A percentile compares a stretch with the other conserved stretches of the same genome.
Evolutionary conservation across 768 basidiomycete species (phyloP).

Genomic region (Amanita jacksonii): DNA sequence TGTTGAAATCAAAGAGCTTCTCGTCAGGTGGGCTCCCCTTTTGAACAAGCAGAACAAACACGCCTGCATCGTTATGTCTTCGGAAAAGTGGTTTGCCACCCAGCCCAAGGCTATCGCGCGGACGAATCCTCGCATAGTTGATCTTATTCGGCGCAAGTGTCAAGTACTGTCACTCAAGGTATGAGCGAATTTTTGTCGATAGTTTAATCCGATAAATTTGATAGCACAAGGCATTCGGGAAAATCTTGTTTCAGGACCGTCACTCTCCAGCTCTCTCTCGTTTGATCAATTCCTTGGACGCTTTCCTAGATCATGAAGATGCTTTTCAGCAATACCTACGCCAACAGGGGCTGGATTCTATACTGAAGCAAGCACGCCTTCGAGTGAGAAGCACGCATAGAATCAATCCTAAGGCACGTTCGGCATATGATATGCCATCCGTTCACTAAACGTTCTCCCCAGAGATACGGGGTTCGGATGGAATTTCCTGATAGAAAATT

Average conservation of each 20-base stretch:
- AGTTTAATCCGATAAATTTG: too few species aligned
- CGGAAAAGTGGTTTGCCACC: slow-evolving; percentile 26
- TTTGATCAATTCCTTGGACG: slow-evolving; percentile 28
- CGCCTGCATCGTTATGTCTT: slow-evolving; percentile 29
- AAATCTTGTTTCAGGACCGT: slow-evolving; percentile 19
- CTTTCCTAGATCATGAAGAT: slow-evolving; percentile 29
- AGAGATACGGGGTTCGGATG: slow-evolving; percentile 28
- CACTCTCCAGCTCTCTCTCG: slow-evolving; percentile 27
- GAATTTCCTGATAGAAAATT: slow-evolving; percentile 20
- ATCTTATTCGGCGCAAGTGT: slow-evolving; percentile 27
- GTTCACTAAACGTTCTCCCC: not conserved
- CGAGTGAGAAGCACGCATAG: slow-evolving; percentile 18
- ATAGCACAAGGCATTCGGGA: slow-evolving; percentile 19
- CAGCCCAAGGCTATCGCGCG: slow-evolving; percentile 22
- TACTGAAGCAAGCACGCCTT: slow-evolving; percentile 19
- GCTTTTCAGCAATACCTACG: slow-evolving; percentile 25
- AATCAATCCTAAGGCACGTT: slow-evolving; percentile 27
- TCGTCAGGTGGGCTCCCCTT: slow-evolving; percentile 28
- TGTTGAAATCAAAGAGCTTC: slow-evolving; percentile 21
- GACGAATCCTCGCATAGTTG: slow-evolving; percentile 22
- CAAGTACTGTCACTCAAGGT: slow-evolving; percentile 7
- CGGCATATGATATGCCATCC: too few species aligned
- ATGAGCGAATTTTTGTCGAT: not conserved
- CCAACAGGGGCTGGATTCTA: slow-evolving; percentile 15
- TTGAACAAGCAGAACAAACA: slow-evolving; percentile 24